Evolutionary conservation across 805 yeast species (phyloP).

Genomic region (Saturnispora besseyi): DNA sequence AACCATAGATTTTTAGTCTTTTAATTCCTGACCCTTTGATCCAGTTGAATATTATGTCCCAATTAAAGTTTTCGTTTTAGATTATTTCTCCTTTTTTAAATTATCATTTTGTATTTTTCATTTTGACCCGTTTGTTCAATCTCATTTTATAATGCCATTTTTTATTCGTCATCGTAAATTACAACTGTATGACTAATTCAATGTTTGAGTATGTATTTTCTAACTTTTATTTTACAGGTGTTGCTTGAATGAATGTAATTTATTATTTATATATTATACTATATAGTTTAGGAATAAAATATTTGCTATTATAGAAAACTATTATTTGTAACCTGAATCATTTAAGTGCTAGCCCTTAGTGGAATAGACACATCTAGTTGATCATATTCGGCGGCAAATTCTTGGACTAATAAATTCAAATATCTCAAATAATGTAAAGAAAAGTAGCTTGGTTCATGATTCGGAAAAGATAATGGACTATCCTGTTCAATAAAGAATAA

Average conservation of each 20-base stretch:
- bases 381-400: conserved; percentile 21
- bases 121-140: conserved; percentile 2
- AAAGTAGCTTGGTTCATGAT: conserved; percentile 60
- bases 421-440: conserved; percentile 21
- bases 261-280: not conserved
- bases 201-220: conserved; percentile 6
- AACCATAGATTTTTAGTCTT: not conserved
- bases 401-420: conserved; percentile 20
- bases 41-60: not conserved
- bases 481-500: conserved; percentile 56
- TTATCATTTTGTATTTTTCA: not conserved
- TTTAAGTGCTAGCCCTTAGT: not conserved
- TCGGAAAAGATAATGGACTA: conserved; percentile 64
- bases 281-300: too few species aligned
- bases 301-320: too few species aligned
- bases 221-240: not conserved
- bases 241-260: not conserved
- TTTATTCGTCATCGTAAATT: conserved; percentile 4
- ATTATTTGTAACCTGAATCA: not conserved
- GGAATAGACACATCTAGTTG: conserved; percentile 3
- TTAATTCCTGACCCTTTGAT: conserved; percentile 1
- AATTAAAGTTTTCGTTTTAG: too few species aligned
- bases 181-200: conserved; percentile 5
- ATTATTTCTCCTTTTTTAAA: not conserved
- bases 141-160: not conserved